phyloP scores from a whole-genome alignment of 2,329 filamentous ascomycete species.

The Chrysoporthe deuterocubensis region DNA sequence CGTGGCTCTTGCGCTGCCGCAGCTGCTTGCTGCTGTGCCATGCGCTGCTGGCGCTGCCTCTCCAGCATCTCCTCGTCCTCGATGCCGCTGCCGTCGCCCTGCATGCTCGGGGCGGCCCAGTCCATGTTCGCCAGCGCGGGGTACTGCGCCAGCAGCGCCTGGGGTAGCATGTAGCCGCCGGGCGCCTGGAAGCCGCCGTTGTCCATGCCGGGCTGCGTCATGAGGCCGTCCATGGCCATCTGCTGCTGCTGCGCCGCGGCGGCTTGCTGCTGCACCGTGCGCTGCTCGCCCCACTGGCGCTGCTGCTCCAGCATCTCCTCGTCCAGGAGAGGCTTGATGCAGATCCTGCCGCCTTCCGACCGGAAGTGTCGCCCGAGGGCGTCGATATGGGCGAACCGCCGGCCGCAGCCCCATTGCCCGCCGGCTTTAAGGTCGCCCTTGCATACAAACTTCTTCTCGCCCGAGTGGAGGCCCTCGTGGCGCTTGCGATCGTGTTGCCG shows the following conservation, averaged over 20 bases:
- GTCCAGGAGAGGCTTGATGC: conserved; percentile 92
- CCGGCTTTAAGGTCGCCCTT: conserved; percentile 84
- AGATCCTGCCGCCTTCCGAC: conserved; percentile 92
- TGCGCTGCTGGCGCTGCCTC: conserved; percentile 62
- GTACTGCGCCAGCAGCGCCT: conserved; percentile 87
- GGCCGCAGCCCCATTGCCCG: conserved; percentile 88
- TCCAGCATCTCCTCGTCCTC: conserved; percentile 61
- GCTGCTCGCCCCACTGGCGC: conserved; percentile 73
- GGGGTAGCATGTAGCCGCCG: conserved; percentile 74
- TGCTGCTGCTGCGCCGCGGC: conserved; percentile 54
- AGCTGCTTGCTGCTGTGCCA: no score
- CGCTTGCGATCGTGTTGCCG: conserved; percentile 96
- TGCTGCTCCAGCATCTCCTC: conserved; percentile 81
- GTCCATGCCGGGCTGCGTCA: conserved; percentile 62
- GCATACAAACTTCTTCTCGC: conserved; percentile 98
- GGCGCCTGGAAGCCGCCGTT: conserved; percentile 59
- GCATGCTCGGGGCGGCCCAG: conserved; percentile 71
- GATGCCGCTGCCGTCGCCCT: conserved; percentile 70
- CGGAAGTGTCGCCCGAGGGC: conserved; percentile 93
- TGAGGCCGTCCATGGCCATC: conserved; percentile 58
- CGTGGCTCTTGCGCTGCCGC: no score
- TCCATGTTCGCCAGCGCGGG: conserved; percentile 89
- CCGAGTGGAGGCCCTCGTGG: conserved; percentile 93
- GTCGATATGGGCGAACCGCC: conserved; percentile 92
- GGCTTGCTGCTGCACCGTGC: conserved; percentile 56